These are phyloP conservation scores for Rhizoctonia solani DNA, from an alignment of 1,284 basidiomycete genomes.

Conservation along the genomic window DNA sequence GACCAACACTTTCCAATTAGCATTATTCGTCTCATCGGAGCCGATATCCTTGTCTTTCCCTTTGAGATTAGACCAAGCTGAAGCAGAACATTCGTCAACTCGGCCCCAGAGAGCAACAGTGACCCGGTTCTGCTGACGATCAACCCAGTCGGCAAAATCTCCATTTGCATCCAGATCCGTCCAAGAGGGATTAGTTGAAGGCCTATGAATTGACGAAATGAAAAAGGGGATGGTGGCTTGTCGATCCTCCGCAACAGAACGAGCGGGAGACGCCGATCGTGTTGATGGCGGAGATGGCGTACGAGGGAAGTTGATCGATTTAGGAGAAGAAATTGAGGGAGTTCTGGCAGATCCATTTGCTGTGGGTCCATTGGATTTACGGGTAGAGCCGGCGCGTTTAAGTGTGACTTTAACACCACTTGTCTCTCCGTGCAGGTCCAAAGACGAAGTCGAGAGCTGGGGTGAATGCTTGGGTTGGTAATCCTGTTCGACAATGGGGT, in stretches of 20 bases:
- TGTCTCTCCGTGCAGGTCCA: neutral
- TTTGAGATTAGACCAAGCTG: conserved; percentile 44
- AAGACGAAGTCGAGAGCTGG: conserved; percentile 4
- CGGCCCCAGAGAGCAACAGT: conserved; percentile 39
- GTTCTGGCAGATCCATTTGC: conserved; percentile 21
- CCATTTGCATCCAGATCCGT: conserved; percentile 35
- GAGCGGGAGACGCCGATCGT: conserved; percentile 33
- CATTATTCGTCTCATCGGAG: conserved; percentile 39
- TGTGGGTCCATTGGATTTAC: conserved; percentile 17
- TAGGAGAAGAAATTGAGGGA: conserved; percentile 13
- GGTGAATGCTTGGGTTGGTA: conserved; percentile 14
- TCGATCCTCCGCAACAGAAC: conserved; percentile 13
- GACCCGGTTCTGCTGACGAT: conserved; percentile 34
- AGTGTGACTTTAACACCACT: neutral
- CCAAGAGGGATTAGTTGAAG: conserved; percentile 79
- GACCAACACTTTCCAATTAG: conserved; percentile 64
- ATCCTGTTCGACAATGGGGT: neutral
- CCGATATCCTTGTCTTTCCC: conserved; percentile 41
- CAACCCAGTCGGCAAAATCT: conserved; percentile 35
- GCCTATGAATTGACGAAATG: conserved; percentile 68
- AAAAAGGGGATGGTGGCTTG: conserved; percentile 57
- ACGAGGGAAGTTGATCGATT: conserved; percentile 8
- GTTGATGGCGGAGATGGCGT: conserved; percentile 28
- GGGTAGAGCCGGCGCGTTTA: conserved; percentile 10
- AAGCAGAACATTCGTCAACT: conserved; percentile 49